Evolutionary conservation across 2,329 filamentous ascomycete genomes (phyloP), one percentile per base, ranked within the genome.

Genomic region (Aotearoamyces nothofagi): DNA sequence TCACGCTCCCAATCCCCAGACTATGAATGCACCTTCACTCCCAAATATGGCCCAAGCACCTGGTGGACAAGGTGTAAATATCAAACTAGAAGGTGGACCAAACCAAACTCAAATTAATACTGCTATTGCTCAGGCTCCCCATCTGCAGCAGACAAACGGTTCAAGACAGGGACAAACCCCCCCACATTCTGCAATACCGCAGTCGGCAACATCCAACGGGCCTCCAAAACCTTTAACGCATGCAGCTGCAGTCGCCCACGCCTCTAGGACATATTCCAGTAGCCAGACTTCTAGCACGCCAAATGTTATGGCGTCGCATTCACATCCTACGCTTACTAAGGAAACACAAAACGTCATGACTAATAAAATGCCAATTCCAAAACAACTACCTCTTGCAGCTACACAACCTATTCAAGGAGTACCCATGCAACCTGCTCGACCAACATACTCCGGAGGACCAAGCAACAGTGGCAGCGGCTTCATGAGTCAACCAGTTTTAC

Each of bases 401-500:
- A 70, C 77, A 5, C 64, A 72, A 29, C 63, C 76, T 24, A 81
- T 82, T 4, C 66, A 74, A 35, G 76, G 84, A 2, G 84, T 93
- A 13, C 53, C 65, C 8, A 76, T 87, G 74, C 70, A 55, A 39
- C 69, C 57, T 48, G 69, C 56, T 8, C 75, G 90, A 5, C 90
- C 90, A n/a, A 92, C 87, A 0, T 68, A 90, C 46, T 75, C 73
- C 11, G 78, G 78, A 27, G 84, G 84, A 13, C 66, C 72, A 11
- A 75, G 71, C 29, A 80, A 79, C 37, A 74, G 74, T 5, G 67
- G 78, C 1, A 78, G 78, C 30, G 84, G 84, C 30, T 76, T 90
- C 27, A 80, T 94, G 66, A 76, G 77, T 29, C 84, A 93, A 46
- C 86, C 90, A 0, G 81, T 82, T 2, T 68, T 96, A 35, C 61